A percentile compares a stretch with the other conserved stretches of the same genome.
Evolutionary conservation across 257 asterid genomes (phyloP).

Genomic region (Capsicum chinense): DNA sequence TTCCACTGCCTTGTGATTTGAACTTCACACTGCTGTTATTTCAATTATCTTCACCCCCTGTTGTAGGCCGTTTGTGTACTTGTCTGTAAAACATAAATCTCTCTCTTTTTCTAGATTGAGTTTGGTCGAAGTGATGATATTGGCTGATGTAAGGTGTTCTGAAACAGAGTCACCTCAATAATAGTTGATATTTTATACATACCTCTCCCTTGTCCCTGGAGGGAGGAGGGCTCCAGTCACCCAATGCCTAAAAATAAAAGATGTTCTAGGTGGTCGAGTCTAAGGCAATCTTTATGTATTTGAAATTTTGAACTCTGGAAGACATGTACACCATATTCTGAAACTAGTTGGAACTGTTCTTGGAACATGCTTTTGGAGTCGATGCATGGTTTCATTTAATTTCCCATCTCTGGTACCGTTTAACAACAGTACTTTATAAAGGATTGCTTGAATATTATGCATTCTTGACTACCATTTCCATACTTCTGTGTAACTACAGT

Average conservation of each 20-base stretch:
- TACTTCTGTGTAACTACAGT: not conserved
- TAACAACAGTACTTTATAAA: not conserved
- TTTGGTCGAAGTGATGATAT: not conserved
- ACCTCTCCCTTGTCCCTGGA: not conserved
- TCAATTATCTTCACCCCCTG: not conserved
- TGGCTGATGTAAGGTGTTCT: not conserved
- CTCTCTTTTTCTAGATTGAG: not conserved
- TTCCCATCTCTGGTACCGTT: not conserved
- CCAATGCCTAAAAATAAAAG: not conserved
- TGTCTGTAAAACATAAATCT: not conserved
- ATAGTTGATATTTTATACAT: not conserved
- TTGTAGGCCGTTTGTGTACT: not conserved
- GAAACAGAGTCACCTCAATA: not conserved
- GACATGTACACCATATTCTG: not conserved
- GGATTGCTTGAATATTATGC: constrained; percentile 7
- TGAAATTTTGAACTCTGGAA: not conserved
- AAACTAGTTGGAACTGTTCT: not conserved
- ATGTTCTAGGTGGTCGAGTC: not conserved
- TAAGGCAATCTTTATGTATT: not conserved
- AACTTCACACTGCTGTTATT: not conserved
- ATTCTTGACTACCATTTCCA: not conserved
- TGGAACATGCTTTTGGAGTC: constrained; percentile 5
- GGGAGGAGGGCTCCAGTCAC: not conserved
- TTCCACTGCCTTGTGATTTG: not conserved
- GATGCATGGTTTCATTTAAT: constrained; percentile 20